Base-by-base conservation (phyloP, 768 basidiomycete species). In the Lactarius deliciosus region DNA sequence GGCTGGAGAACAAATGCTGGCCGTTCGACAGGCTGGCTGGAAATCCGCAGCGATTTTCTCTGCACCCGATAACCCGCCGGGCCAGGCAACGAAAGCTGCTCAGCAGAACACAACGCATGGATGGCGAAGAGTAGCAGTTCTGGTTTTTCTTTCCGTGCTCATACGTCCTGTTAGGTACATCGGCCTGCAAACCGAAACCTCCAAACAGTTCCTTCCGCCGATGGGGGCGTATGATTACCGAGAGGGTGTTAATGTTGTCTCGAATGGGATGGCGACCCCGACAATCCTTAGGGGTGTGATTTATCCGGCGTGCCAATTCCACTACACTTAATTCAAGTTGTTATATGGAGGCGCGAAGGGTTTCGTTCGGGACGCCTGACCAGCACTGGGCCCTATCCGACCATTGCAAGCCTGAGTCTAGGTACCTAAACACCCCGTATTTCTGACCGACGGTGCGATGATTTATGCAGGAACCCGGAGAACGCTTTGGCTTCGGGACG, bases 331-430 rank as follows among this genome's bases (percentile, higher is more conserved):
- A 28, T 70, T 34, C 7, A 34, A 34, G 32, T 34, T 89, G 91
- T 69, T 94, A 93, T 94, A 93, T 68, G 84, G 87, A 73, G 91
- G 91, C 20, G 82, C 83, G 41, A 87, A 88, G 73, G 91, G 92
- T 94, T 8, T 34, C 32, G 9, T 34, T 34, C 9, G 32, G 32
- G 9, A 34, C 9, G 32, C 32, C 9, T 34, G 32, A 34, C 32
- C 32, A 9, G 32, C 32, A 34, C 32, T 34, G 32, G 32, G 32
- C 92, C 92, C 16, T 92, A 88, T 75, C 87, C 90, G 7, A 93
- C 92, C 0, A 94, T 94, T 69, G 92, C 92, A 11, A 93, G 91
- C 13, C 75, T 94, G 57, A 92, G 91, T 73, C 82, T 94, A 13
- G 91, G 91, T 87, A 62, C 69, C 81, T 34, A 34, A 34, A 34